Conservation (phyloP, 208 protist species). For the Acanthamoeba castellanii region DNA sequence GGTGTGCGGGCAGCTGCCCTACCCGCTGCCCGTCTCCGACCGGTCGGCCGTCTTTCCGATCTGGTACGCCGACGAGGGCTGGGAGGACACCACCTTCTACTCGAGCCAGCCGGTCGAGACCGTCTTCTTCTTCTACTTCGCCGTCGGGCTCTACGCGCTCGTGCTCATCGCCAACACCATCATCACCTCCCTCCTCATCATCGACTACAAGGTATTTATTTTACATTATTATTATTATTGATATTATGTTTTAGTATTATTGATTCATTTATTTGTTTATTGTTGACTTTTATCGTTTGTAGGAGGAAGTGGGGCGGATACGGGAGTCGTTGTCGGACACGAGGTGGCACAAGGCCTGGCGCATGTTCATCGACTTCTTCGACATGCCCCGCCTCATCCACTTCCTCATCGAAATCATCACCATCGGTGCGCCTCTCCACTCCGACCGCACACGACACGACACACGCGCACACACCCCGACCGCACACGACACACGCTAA, state of each 20-base stretch:
- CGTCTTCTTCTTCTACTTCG: conserved; percentile 35
- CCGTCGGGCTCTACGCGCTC: conserved; percentile 13
- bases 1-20: background rate
- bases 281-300: too few relatives aligned
- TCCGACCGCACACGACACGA: background rate
- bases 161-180: conserved; percentile 19
- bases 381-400: conserved; percentile 22
- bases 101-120: background rate
- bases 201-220: background rate
- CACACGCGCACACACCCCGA: background rate
- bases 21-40: background rate
- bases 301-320: background rate
- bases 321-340: background rate
- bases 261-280: too few relatives aligned
- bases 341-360: background rate
- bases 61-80: background rate
- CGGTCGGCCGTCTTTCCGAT: conserved; percentile 29
- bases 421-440: background rate
- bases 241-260: background rate
- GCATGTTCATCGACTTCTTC: background rate
- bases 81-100: conserved; percentile 19
- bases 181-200: conserved; percentile 1
- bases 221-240: background rate
- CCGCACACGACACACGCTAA: background rate
- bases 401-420: conserved; percentile 17